Conservation (phyloP, 1,139 yeast genomes). For the Zygosaccharomyces sapae region DNA sequence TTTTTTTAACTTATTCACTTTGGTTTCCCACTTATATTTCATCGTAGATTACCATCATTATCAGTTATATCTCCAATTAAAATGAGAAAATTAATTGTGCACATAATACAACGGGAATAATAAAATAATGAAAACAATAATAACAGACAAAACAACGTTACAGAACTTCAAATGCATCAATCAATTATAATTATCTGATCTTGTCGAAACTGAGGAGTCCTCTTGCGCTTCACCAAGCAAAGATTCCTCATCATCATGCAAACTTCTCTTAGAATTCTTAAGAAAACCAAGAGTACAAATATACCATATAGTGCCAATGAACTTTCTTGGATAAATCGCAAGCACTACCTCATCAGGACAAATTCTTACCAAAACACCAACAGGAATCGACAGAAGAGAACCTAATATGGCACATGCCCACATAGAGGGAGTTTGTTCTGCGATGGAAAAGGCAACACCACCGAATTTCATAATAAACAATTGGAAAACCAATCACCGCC, state of each 20-base stretch:
- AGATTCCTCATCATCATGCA: constrained; percentile 14
- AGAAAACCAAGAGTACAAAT: constrained; percentile 11
- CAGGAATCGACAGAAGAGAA: constrained; percentile 79
- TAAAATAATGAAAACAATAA: no score
- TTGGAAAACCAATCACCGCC: constrained; percentile 73
- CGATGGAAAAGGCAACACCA: constrained; percentile 87
- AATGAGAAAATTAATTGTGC: no score
- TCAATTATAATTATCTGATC: neutral
- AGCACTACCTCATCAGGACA: constrained; percentile 80
- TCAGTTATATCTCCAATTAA: no score
- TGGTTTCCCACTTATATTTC: no score
- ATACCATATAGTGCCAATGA: constrained; percentile 6
- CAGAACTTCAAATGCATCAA: neutral
- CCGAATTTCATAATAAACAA: constrained; percentile 92
- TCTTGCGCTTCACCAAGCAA: constrained; percentile 10
- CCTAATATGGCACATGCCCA: constrained; percentile 88
- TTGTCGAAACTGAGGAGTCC: neutral
- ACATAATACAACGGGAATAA: no score
- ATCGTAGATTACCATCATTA: no score
- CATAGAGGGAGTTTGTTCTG: constrained; percentile 72
- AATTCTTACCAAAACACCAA: constrained; percentile 68
- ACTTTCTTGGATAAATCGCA: constrained; percentile 49
- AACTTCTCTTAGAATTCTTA: constrained; percentile 5
- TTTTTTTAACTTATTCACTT: no score
- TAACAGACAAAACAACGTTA: no score